phyloP scores from a whole-genome alignment of 1,139 yeast species.

The Geotrichum armillariae region DNA sequence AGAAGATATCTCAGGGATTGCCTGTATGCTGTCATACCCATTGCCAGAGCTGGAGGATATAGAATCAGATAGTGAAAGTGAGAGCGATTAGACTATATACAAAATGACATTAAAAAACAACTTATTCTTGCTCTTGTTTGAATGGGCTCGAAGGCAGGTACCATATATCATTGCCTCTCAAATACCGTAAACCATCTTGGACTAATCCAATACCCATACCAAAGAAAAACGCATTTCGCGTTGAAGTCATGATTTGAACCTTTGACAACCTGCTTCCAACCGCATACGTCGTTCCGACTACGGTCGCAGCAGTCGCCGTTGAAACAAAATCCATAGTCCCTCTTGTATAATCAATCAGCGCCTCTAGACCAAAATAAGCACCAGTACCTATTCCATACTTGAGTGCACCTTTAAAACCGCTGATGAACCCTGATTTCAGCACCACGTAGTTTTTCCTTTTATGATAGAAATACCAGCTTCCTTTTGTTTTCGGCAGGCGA shows the following conservation, averaged over 20 bases:
- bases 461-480: constrained; percentile 90
- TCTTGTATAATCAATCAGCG: constrained; percentile 54
- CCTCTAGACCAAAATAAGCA: constrained; percentile 61
- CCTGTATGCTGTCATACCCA: constrained; percentile 82
- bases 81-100: not conserved
- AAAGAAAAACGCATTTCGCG: constrained; percentile 54
- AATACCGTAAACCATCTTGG: constrained; percentile 61
- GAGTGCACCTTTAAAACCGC: constrained; percentile 47
- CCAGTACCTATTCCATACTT: constrained; percentile 52
- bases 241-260: constrained; percentile 46
- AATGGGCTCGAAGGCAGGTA: constrained; percentile 40
- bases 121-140: not conserved
- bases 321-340: constrained; percentile 60
- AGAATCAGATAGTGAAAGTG: constrained; percentile 32
- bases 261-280: constrained; percentile 46
- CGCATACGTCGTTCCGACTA: constrained; percentile 56
- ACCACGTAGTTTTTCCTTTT: constrained; percentile 80
- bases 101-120: not conserved
- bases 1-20: constrained; percentile 87
- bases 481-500: constrained; percentile 71
- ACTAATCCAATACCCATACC: constrained; percentile 63
- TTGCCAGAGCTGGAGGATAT: constrained; percentile 80
- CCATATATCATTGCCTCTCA: constrained; percentile 67
- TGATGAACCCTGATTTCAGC: constrained; percentile 52
- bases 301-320: constrained; percentile 56